Base-by-base conservation (phyloP, 106 monocot genomes). In the Acorus gramineus region DNA sequence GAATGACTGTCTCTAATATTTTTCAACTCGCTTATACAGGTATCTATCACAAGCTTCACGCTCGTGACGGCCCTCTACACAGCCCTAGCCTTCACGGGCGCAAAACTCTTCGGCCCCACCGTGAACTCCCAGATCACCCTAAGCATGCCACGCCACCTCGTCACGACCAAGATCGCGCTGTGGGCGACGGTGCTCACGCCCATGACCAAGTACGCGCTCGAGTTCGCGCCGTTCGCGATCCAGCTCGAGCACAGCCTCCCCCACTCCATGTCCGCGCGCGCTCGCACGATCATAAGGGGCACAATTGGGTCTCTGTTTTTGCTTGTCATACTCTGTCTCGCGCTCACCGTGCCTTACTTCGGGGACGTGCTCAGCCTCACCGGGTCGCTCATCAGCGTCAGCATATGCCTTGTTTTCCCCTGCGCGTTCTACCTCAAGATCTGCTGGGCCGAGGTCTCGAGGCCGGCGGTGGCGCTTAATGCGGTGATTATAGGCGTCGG, bases 121-220 rank as follows among this genome's bases (percentile, higher is more conserved):
- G 86, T 91, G 45, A 76, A 55, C 60, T 79, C 90, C 6, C 86
- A 91, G 73, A 70, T 91, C 46, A 91, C 86, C 49, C 83, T 91
- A 4, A 84, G 79, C 81, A 91, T 91, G 90, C 86, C 90, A 7
- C 79, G 69, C 2, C 83, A 79, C 66, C 71, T 69, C 11, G 5
- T 76, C 44, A 62, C 42, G 73, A 86, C 90, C 14, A 86, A 83
- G 64, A 65, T 91, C 46, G 83, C 90, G 1, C 72, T 91, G 3
- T 86, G 86, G 86, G 90, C 90, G 2, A 86, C 83, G 1, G 84
- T 91, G 44, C 80, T 91, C 28, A 91, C 86, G 4, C 90, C 86
- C 10, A 84, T 91, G 74, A 86, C 90, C 13, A 91, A 91, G 70
- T 86, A 91, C 69, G 86, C 90, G 6, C 78, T 91, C 4, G 83